These are phyloP conservation scores for Entonaema liquescens DNA, from an alignment of 495 filamentous ascomycete genomes.

Conservation along the genomic window DNA sequence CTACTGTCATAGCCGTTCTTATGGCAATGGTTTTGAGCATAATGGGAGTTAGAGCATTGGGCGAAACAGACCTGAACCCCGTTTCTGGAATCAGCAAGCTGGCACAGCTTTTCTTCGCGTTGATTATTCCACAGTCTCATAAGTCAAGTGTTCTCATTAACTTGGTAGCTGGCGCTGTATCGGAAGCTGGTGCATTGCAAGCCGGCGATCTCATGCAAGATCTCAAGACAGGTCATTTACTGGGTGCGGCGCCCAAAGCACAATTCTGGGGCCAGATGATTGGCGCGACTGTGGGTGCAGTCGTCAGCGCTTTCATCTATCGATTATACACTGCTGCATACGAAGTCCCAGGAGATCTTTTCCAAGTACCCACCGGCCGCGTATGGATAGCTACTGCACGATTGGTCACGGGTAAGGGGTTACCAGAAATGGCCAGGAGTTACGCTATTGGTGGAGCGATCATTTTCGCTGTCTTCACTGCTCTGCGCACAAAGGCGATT, in stretches of 20 bases:
- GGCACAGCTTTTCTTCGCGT: slow-evolving; percentile 92
- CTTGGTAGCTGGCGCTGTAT: slow-evolving; percentile 89
- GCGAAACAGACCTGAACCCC: slow-evolving; percentile 96
- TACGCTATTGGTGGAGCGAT: slow-evolving; percentile 75
- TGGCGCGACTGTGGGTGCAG: slow-evolving; percentile 85
- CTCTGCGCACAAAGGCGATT: slow-evolving; percentile 65
- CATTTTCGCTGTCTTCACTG: slow-evolving; percentile 74
- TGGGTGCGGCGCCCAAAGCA: slow-evolving; percentile 90
- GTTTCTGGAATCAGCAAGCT: slow-evolving; percentile 97
- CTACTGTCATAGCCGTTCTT: slow-evolving; percentile 82
- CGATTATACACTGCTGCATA: slow-evolving; percentile 92
- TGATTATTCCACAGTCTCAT: slow-evolving; percentile 76
- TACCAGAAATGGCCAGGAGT: slow-evolving; percentile 82
- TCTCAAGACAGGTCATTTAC: slow-evolving; percentile 92
- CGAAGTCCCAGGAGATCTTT: slow-evolving; percentile 82
- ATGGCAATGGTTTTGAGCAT: slow-evolving; percentile 89
- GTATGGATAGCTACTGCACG: slow-evolving; percentile 98
- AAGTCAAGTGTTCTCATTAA: slow-evolving; percentile 90
- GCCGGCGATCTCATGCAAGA: slow-evolving; percentile 99
- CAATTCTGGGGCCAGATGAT: slow-evolving; percentile 98
- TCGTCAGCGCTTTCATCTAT: slow-evolving; percentile 88
- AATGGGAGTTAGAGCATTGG: slow-evolving; percentile 94
- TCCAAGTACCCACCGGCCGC: slow-evolving; percentile 92
- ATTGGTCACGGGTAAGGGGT: slow-evolving; percentile 89
- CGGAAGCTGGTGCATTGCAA: slow-evolving; percentile 87